Base-by-base conservation (phyloP, 192 early-diverging fungal species). In the Podila verticillata region DNA sequence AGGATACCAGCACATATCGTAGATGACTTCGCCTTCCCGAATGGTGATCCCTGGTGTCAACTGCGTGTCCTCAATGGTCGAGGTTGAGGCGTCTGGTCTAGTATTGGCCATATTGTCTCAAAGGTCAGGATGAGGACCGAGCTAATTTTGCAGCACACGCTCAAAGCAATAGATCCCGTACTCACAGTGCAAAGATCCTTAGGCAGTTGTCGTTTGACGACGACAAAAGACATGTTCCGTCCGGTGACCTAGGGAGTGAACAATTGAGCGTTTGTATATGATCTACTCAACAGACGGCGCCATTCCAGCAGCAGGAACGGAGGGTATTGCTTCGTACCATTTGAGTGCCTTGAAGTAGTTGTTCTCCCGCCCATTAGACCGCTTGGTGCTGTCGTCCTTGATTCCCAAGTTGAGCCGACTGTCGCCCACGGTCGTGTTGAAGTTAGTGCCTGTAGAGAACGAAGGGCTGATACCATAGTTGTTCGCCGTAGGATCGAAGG, bases 1-100 rank as follows among this genome's bases (percentile, higher is more conserved):
- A 29, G 92, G 92, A 75, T 89, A 92, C 90, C 89, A 93, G 22
- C 75, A 70, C 58, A 79, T 87, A 48, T 93, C 92, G 66, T 91
- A 90, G 0, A 93, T 63, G 4, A 82, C 64, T 65, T 93, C 92
- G 7, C 81, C 89, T 58, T 82, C 75, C 35, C 70, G 60, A 32
- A 85, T 83, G 8, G 47, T 30, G 24, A 86, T 31, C 22, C 56
- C 63, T 28, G 75, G n/a, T 6, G 30, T 70, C 57, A 81, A 51
- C 24, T 68, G 62, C n/a, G 79, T 61, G 63, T 86, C 84, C 70
- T 56, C 15, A 22, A 66, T 68, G n/a, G 39, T n/a, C n/a, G 72
- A 65, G 31, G 70, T 48, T 2, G 49, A 47, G 29, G 67, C 54
- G 36, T 63, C 51, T 60, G 72, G 68, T 57, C 74, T 77, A 71